phyloP scores from a whole-genome alignment of 2,329 filamentous ascomycete species.

The Nigrograna mackinnonii region DNA sequence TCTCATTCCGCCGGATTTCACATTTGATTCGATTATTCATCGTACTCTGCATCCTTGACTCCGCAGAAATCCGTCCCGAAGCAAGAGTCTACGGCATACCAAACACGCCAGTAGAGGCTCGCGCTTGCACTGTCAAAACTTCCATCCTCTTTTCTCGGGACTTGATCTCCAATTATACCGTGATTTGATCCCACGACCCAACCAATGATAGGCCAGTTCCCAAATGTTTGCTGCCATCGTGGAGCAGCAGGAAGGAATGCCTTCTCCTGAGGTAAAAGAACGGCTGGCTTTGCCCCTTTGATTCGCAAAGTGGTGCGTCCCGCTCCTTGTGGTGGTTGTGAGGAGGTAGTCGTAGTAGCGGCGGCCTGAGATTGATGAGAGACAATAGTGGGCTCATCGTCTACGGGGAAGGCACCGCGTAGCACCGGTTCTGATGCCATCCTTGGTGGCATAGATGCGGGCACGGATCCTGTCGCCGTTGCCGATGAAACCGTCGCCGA shows the following conservation, averaged over 20 bases:
- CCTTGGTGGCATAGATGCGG: constrained; percentile 27
- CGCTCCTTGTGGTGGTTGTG: constrained; percentile 18
- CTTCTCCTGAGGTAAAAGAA: constrained; percentile 48
- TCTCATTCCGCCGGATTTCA: too few species aligned
- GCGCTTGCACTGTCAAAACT: constrained; percentile 76
- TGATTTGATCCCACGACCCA: constrained; percentile 48
- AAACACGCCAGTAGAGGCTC: constrained; percentile 64
- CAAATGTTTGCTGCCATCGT: constrained; percentile 46
- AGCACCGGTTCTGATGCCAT: constrained; percentile 22
- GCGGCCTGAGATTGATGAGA: constrained; percentile 32
- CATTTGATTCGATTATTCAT: too few species aligned
- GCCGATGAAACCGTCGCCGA: constrained; percentile 46
- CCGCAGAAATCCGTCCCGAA: constrained; percentile 66
- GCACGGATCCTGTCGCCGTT: constrained; percentile 37
- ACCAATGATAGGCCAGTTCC: constrained; percentile 55
- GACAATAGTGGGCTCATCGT: constrained; percentile 13
- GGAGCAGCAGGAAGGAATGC: constrained; percentile 50
- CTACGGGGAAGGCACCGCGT: constrained; percentile 24
- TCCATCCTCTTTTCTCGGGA: constrained; percentile 73
- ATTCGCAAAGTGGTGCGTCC: constrained; percentile 28
- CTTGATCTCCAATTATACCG: constrained; percentile 73
- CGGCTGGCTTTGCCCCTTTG: constrained; percentile 37
- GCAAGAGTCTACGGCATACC: constrained; percentile 59
- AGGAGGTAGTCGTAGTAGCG: constrained; percentile 9
- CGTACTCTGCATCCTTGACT: constrained; percentile 55